These are phyloP conservation scores for Dentiscutata heterogama DNA, from an alignment of 371 early-diverging fungal species.

Conservation along the genomic window DNA sequence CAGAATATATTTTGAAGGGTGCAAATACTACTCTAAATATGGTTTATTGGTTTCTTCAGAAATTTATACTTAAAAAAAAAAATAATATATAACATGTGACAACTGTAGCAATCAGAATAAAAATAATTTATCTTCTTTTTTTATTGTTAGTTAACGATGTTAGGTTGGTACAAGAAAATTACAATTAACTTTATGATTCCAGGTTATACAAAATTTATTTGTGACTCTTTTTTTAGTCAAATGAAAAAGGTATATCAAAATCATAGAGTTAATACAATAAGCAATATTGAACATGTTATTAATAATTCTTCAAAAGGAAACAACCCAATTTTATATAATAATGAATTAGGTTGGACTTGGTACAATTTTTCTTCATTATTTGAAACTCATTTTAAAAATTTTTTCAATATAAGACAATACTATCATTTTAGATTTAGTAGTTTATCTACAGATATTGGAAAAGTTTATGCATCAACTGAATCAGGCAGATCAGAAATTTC, in stretches of 20 bases:
- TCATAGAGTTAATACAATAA: not conserved
- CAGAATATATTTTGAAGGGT: not conserved
- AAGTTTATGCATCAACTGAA: slow-evolving; percentile 17
- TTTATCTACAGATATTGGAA: not conserved
- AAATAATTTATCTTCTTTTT: slow-evolving; percentile 17
- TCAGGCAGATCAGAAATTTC: not conserved
- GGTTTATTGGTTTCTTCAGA: not conserved
- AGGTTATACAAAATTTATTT: slow-evolving; percentile 15
- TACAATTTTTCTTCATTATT: not conserved
- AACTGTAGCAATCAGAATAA: slow-evolving; percentile 1
- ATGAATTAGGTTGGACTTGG: not conserved
- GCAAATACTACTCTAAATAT: slow-evolving; percentile 6
- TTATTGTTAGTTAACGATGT: not conserved
- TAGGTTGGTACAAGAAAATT: not conserved
- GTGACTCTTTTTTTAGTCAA: not conserved
- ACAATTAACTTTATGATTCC: slow-evolving; percentile 7
- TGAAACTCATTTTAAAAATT: not conserved
- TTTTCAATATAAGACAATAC: not conserved
- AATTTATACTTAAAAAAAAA: slow-evolving; percentile 1
- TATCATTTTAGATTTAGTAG: slow-evolving; percentile 8
- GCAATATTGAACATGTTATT: not conserved
- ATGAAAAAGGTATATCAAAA: slow-evolving; percentile 4
- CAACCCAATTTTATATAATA: not conserved
- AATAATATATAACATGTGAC: slow-evolving; percentile 11
- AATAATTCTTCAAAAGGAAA: slow-evolving; percentile 21